Percentiles rank a stretch among this genome's conserved stretches.
Conservation (phyloP, 2,329 filamentous ascomycete species). For the Botrytis hyacinthi region DNA sequence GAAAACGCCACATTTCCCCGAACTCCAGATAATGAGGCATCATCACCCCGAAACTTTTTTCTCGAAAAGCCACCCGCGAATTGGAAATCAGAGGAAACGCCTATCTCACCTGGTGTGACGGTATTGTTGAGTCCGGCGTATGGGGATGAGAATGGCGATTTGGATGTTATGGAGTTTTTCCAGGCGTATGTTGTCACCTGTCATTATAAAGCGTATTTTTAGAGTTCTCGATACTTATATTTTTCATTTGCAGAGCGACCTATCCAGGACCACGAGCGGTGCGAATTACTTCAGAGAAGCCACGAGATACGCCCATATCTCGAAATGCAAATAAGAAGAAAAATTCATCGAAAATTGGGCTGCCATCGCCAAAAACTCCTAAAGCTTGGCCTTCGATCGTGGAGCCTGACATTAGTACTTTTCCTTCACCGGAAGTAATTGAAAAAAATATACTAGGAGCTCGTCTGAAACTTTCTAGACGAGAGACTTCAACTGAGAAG, state of each 20-base stretch:
- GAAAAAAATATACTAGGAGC: neutral
- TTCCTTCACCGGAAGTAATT: constrained; percentile 6
- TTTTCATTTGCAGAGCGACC: neutral
- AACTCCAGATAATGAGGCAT: neutral
- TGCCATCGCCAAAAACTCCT: constrained; percentile 16
- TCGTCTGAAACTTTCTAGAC: neutral
- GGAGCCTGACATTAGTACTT: constrained; percentile 15
- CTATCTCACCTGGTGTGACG: constrained; percentile 19
- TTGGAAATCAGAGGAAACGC: neutral
- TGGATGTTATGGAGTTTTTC: constrained; percentile 19
- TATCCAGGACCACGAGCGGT: constrained; percentile 11
- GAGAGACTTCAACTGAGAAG: neutral
- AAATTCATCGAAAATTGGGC: neutral
- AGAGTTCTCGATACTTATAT: neutral
- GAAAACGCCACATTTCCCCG: neutral
- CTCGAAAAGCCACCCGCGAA: constrained; percentile 2
- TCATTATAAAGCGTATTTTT: neutral
- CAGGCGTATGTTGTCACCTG: constrained; percentile 11
- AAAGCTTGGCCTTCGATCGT: constrained; percentile 15
- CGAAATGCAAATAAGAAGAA: neutral
- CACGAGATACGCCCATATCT: neutral
- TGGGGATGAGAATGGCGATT: constrained; percentile 8
- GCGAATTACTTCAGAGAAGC: neutral
- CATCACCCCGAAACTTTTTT: constrained; percentile 14
- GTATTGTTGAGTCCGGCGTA: constrained; percentile 12